phyloP scores from a whole-genome alignment of 192 early-diverging fungal genomes.

The Rhizophagus clarus region DNA sequence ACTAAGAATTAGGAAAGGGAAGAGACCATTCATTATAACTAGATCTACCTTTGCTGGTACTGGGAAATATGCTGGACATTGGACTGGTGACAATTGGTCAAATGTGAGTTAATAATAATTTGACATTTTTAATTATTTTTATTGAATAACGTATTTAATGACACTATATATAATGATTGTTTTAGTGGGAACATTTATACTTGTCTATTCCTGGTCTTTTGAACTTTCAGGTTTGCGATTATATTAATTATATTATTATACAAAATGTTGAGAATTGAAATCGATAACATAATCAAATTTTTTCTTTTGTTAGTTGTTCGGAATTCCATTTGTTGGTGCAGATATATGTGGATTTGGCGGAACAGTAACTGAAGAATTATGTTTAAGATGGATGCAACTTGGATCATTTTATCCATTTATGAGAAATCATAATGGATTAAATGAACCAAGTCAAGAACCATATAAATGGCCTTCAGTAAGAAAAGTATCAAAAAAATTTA shows the following conservation, averaged over 20 bases:
- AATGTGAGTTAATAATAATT: neutral
- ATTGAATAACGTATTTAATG: too few species aligned
- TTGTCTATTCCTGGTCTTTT: conserved; percentile 62
- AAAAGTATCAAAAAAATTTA: conserved; percentile 52
- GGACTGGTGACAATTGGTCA: conserved; percentile 60
- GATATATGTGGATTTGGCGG: conserved; percentile 74
- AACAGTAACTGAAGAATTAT: conserved; percentile 63
- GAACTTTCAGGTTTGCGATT: conserved; percentile 51
- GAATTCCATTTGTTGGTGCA: conserved; percentile 69
- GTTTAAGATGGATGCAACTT: conserved; percentile 66
- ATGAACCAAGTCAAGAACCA: conserved; percentile 57
- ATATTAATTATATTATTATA: neutral
- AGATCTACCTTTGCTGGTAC: conserved; percentile 48
- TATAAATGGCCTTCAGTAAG: conserved; percentile 64
- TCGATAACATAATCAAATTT: neutral
- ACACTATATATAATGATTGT: neutral
- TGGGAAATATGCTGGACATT: conserved; percentile 54
- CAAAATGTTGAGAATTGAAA: neutral
- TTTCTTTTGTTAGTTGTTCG: conserved; percentile 48
- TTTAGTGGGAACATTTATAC: conserved; percentile 57
- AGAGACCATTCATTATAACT: conserved; percentile 19
- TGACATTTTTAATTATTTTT: neutral
- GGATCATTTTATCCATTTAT: conserved; percentile 66
- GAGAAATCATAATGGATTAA: conserved; percentile 64
- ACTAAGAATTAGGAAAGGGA: conserved; percentile 11